phyloP scores from a whole-genome alignment of 1,284 basidiomycete species.

The Afroboletus lepidellus region DNA sequence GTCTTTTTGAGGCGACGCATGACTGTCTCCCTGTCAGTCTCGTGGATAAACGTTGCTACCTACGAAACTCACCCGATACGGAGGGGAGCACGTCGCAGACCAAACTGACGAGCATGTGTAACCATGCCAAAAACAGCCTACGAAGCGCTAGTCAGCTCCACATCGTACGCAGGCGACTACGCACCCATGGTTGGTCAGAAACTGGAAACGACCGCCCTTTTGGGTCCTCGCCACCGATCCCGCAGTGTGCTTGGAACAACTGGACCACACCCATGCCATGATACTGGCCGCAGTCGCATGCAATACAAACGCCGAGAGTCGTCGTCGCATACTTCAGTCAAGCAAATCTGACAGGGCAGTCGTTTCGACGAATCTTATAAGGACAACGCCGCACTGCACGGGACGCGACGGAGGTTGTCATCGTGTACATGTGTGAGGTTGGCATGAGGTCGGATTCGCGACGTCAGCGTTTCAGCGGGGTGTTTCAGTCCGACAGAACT shows the following conservation, averaged over 20 bases:
- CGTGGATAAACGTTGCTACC: background rate
- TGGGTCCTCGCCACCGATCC: constrained; percentile 41
- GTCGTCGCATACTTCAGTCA: constrained; percentile 16
- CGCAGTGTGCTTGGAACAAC: background rate
- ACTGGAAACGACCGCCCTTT: constrained; percentile 69
- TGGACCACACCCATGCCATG: constrained; percentile 49
- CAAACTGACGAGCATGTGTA: constrained; percentile 30
- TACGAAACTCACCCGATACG: constrained; percentile 14
- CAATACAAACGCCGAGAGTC: constrained; percentile 24
- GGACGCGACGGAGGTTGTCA: background rate
- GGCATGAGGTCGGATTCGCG: background rate
- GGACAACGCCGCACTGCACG: background rate
- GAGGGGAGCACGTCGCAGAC: constrained; percentile 26
- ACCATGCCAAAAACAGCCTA: constrained; percentile 29
- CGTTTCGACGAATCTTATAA: background rate
- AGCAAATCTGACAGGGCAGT: background rate
- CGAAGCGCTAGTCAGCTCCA: constrained; percentile 2
- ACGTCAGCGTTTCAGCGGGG: background rate
- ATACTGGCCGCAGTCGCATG: constrained; percentile 42
- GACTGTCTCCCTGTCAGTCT: constrained; percentile 11
- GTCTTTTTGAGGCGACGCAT: constrained; percentile 19
- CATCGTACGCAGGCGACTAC: background rate
- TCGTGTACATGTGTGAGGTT: background rate
- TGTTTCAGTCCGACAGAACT: background rate
- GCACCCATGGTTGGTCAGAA: constrained; percentile 77